These are phyloP conservation scores for Podospora didyma DNA, from an alignment of 495 filamentous ascomycete genomes.

Conservation along the genomic window DNA sequence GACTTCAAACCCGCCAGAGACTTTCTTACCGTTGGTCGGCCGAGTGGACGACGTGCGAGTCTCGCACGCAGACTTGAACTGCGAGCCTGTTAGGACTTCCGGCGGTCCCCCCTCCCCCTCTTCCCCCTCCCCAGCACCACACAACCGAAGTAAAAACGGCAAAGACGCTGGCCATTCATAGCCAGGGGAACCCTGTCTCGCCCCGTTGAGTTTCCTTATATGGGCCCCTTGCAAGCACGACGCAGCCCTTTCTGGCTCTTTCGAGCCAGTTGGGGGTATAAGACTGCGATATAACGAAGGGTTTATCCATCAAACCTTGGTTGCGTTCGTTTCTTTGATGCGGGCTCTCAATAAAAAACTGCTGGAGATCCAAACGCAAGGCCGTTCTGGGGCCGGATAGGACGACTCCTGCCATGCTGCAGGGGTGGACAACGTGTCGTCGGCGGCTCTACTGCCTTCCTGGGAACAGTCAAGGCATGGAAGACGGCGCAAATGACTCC, in stretches of 20 bases:
- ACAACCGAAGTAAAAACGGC: constrained; percentile 12
- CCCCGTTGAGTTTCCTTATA: constrained; percentile 25
- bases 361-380: constrained; percentile 17
- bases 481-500: not conserved
- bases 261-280: constrained; percentile 24
- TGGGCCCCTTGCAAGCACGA: constrained; percentile 18
- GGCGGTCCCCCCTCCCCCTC: not conserved
- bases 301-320: constrained; percentile 31
- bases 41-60: not conserved
- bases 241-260: constrained; percentile 16
- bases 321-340: constrained; percentile 17
- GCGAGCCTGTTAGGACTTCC: too few relatives aligned
- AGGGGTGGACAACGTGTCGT: constrained; percentile 18
- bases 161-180: constrained; percentile 5
- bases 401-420: constrained; percentile 13
- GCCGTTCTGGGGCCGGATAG: constrained; percentile 14
- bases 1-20: not conserved
- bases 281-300: constrained; percentile 12
- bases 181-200: constrained; percentile 23
- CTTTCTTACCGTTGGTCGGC: not conserved
- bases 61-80: too few relatives aligned
- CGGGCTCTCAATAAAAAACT: constrained; percentile 13
- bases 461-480: constrained; percentile 11
- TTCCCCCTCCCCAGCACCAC: constrained; percentile 9
- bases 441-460: constrained; percentile 12